Conservation (phyloP, 1,139 yeast genomes). For the Geotrichum phurueaensis region DNA sequence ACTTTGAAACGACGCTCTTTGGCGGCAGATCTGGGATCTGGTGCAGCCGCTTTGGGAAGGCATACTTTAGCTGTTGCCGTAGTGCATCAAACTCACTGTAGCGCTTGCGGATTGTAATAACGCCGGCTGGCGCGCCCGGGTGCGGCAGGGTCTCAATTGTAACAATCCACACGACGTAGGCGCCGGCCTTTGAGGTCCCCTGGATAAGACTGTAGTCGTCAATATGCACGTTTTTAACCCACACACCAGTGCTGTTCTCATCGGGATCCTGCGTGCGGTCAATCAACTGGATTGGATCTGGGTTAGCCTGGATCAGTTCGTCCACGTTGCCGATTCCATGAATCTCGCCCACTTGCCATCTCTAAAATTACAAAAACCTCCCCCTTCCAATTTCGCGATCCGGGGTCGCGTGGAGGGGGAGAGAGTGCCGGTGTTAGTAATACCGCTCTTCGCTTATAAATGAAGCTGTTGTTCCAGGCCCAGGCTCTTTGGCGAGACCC, state of each 20-base stretch:
- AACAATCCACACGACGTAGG: constrained; percentile 42
- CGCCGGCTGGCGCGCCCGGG: constrained; percentile 36
- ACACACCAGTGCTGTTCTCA: constrained; percentile 22
- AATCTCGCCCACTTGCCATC: constrained; percentile 16
- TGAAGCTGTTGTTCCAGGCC: background rate
- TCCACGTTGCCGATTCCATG: constrained; percentile 16
- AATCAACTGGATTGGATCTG: constrained; percentile 14
- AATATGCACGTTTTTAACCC: constrained; percentile 40
- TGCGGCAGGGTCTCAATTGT: constrained; percentile 30
- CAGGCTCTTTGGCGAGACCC: too few relatives aligned
- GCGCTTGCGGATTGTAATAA: constrained; percentile 50
- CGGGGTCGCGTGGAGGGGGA: background rate
- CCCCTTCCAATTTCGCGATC: background rate
- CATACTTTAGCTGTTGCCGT: constrained; percentile 39
- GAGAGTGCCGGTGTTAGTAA: background rate
- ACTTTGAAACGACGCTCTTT: constrained; percentile 49
- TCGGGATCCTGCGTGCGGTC: constrained; percentile 7
- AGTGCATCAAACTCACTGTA: constrained; percentile 59
- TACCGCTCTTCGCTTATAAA: background rate
- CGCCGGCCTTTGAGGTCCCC: constrained; percentile 33
- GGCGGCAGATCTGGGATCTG: constrained; percentile 64
- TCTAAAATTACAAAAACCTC: background rate
- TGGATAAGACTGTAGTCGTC: constrained; percentile 40
- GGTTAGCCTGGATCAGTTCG: constrained; percentile 2
- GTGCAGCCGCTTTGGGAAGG: constrained; percentile 38